Conservation (phyloP, 371 early-diverging fungal genomes). For the Dichotomocladium elegans region DNA sequence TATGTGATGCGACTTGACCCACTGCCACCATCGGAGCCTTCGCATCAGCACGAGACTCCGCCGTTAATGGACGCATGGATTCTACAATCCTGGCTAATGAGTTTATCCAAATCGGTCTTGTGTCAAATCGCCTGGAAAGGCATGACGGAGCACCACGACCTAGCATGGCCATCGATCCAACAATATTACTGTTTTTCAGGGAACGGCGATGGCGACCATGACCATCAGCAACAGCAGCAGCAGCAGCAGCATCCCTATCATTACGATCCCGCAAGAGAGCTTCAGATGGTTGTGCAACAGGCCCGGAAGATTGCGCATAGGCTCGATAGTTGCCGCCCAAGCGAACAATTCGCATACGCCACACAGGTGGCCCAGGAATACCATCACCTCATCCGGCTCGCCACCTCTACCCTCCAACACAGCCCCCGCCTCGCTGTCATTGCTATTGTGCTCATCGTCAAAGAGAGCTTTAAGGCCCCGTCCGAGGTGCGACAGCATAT, state of each 20-base stretch:
- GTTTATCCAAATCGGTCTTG: slow-evolving; percentile 23
- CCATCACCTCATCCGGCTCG: slow-evolving; percentile 20
- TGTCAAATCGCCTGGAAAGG: slow-evolving; percentile 26
- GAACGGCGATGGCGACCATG: not conserved
- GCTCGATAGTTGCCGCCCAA: slow-evolving; percentile 23
- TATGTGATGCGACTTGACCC: slow-evolving; percentile 10
- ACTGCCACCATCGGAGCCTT: slow-evolving; percentile 12
- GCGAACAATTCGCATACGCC: slow-evolving; percentile 33
- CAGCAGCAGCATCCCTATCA: not conserved
- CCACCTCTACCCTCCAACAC: slow-evolving; percentile 6
- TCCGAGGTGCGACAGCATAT: slow-evolving; percentile 36
- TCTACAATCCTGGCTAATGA: slow-evolving; percentile 20
- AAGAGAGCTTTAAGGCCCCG: slow-evolving; percentile 26
- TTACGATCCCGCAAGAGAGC: not conserved
- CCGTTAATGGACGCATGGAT: slow-evolving; percentile 8
- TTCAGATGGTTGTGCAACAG: slow-evolving; percentile 15
- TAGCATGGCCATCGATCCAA: slow-evolving; percentile 1
- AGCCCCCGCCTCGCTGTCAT: slow-evolving; percentile 16
- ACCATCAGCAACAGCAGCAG: not conserved
- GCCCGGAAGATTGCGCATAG: slow-evolving; percentile 18
- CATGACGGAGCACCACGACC: slow-evolving; percentile 7
- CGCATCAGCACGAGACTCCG: not conserved
- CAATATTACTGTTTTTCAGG: too few relatives aligned
- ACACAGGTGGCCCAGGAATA: slow-evolving; percentile 17
- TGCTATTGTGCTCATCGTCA: slow-evolving; percentile 23